A percentile compares a stretch with the other conserved stretches of the same genome.
phyloP scores from a whole-genome alignment of 2,329 filamentous ascomycete species.

The Aspergillus proliferans region DNA sequence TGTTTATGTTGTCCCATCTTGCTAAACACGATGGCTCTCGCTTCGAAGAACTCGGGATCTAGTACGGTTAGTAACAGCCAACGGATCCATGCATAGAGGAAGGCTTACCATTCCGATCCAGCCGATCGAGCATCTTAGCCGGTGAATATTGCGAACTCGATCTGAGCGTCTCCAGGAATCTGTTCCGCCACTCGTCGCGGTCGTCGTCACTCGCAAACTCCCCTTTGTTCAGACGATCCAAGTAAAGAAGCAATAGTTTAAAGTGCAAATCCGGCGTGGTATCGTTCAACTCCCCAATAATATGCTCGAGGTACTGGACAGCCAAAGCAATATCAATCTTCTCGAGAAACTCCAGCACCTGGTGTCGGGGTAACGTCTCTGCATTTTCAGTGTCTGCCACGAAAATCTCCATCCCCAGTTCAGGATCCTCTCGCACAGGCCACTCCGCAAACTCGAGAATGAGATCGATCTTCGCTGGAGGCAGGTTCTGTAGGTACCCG shows the following conservation, averaged over 20 bases:
- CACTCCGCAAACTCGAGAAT: slow-evolving; percentile 88
- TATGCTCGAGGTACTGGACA: slow-evolving; percentile 78
- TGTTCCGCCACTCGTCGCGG: slow-evolving; percentile 56
- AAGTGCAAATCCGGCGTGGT: slow-evolving; percentile 82
- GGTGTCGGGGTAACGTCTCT: slow-evolving; percentile 73
- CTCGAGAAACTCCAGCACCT: slow-evolving; percentile 68
- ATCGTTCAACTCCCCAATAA: slow-evolving; percentile 82
- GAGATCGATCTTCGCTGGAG: slow-evolving; percentile 80
- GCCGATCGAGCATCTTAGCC: slow-evolving; percentile 65
- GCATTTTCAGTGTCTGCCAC: slow-evolving; percentile 90
- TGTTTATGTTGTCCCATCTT: slow-evolving; percentile 96
- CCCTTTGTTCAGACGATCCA: slow-evolving; percentile 47
- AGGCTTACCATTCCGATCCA: slow-evolving; percentile 69
- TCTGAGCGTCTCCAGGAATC: slow-evolving; percentile 68
- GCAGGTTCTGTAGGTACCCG: slow-evolving; percentile 80
- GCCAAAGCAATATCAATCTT: slow-evolving; percentile 65
- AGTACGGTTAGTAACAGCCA: slow-evolving; percentile 4
- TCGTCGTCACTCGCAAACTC: slow-evolving; percentile 37
- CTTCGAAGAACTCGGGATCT: slow-evolving; percentile 84
- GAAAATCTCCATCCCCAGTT: slow-evolving; percentile 86
- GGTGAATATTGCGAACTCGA: slow-evolving; percentile 76
- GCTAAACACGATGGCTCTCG: slow-evolving; percentile 81
- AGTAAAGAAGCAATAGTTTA: slow-evolving; percentile 66
- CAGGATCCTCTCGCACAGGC: slow-evolving; percentile 67
- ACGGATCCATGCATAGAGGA: neutral